Conservation (phyloP, 225 moss, liverwort and hornwort genomes). For the Bryoerythrophyllum caledonicum region DNA sequence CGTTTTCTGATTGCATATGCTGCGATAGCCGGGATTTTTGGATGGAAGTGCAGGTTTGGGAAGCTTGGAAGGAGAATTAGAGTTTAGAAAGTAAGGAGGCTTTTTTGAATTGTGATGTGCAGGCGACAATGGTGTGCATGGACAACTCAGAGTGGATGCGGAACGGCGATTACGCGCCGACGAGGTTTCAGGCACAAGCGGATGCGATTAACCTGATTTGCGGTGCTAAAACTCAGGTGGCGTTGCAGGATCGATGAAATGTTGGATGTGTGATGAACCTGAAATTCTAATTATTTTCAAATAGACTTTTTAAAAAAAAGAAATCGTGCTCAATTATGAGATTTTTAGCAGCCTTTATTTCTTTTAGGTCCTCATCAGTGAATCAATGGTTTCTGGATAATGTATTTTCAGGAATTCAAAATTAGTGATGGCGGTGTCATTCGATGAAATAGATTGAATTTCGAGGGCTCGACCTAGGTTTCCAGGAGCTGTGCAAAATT, state of each 20-base stretch:
- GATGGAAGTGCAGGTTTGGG: background rate
- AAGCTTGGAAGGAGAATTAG: background rate
- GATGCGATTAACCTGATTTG: conserved; percentile 86
- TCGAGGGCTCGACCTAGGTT: background rate
- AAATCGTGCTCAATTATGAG: too few species aligned
- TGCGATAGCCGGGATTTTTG: background rate
- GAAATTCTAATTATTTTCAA: too few species aligned
- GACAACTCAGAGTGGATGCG: conserved; percentile 97
- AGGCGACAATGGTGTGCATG: conserved; percentile 89
- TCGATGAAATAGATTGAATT: background rate
- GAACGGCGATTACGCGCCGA: conserved; percentile 84
- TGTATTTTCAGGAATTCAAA: background rate
- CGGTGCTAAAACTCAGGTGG: conserved; percentile 83
- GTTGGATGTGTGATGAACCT: too few species aligned
- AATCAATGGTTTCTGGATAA: background rate
- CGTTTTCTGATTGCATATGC: background rate
- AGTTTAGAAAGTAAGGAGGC: background rate
- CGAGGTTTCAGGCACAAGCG: conserved; percentile 87
- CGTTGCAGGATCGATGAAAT: background rate
- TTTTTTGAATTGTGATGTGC: background rate
- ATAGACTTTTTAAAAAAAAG: too few species aligned
- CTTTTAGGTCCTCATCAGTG: background rate
- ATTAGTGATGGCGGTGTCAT: background rate
- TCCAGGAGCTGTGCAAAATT: background rate
- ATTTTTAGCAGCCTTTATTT: background rate